Conservation (phyloP, 2,329 filamentous ascomycete genomes). For the Zasmidium cellare region DNA sequence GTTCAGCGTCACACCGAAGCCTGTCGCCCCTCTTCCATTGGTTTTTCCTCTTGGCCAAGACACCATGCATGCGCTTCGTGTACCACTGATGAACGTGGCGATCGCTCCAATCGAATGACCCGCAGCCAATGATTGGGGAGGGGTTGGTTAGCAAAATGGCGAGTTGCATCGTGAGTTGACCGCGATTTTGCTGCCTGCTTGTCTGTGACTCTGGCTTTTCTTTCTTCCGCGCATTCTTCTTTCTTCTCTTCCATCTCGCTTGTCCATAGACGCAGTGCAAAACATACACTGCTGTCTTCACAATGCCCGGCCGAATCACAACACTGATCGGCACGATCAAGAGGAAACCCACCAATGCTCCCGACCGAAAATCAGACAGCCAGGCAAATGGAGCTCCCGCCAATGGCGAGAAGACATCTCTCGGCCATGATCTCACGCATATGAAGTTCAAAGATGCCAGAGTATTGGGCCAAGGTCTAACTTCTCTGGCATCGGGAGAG, state of each 20-base stretch:
- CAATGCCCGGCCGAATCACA: slow-evolving; percentile 37
- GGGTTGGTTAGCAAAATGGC: neutral
- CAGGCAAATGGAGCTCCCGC: slow-evolving; percentile 33
- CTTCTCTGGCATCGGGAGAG: slow-evolving; percentile 46
- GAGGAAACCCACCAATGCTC: slow-evolving; percentile 47
- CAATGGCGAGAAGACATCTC: slow-evolving; percentile 40
- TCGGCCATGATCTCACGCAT: slow-evolving; percentile 43
- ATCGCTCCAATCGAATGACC: neutral
- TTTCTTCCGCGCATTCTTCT: neutral
- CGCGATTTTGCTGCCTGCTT: neutral
- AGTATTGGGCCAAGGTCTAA: slow-evolving; percentile 43
- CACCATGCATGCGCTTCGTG: neutral
- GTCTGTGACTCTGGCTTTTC: neutral
- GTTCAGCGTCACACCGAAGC: neutral
- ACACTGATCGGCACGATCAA: slow-evolving; percentile 47
- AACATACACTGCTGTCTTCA: neutral
- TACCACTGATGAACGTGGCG: neutral
- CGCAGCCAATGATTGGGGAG: neutral
- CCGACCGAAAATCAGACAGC: slow-evolving; percentile 48
- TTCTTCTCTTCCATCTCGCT: neutral
- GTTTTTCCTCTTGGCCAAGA: neutral
- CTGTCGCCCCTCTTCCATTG: neutral
- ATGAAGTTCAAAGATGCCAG: slow-evolving; percentile 41
- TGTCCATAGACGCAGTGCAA: neutral
- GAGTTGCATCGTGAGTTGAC: neutral